Conservation (phyloP, 2,329 filamentous ascomycete species). For the Ophiostoma angusticollis region DNA sequence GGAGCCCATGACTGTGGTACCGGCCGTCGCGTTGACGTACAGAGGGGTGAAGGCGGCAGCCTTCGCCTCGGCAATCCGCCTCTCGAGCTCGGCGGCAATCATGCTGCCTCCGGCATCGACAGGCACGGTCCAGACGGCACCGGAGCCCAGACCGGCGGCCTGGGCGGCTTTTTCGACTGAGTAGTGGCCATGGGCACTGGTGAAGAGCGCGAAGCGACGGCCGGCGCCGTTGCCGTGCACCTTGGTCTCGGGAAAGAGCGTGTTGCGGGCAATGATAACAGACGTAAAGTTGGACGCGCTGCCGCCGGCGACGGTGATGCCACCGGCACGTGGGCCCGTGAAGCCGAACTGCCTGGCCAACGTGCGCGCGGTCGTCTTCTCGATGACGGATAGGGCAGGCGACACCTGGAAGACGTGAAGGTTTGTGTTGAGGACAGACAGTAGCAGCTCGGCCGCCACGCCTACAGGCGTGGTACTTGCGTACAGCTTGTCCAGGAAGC, state of each 20-base stretch:
- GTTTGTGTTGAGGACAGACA: constrained; percentile 85
- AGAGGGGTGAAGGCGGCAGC: constrained; percentile 65
- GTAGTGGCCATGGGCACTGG: constrained; percentile 83
- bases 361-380: constrained; percentile 64
- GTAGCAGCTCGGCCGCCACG: constrained; percentile 69
- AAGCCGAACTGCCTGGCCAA: constrained; percentile 72
- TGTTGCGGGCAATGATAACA: constrained; percentile 79
- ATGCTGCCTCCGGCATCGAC: constrained; percentile 64
- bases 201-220: constrained; percentile 69
- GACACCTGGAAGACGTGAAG: constrained; percentile 90
- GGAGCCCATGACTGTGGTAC: constrained; percentile 82
- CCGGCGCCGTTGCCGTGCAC: constrained; percentile 48
- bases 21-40: constrained; percentile 91
- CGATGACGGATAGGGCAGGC: constrained; percentile 73
- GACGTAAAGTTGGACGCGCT: constrained; percentile 75
- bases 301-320: constrained; percentile 70
- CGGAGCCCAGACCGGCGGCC: constrained; percentile 69
- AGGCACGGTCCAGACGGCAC: constrained; percentile 59
- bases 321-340: constrained; percentile 54
- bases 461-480: constrained; percentile 79
- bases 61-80: constrained; percentile 48
- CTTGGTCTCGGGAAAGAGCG: constrained; percentile 69
- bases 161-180: constrained; percentile 90
- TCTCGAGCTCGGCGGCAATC: constrained; percentile 50
- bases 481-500: constrained; percentile 92